Evolutionary conservation across 1,284 basidiomycete species (phyloP).

Genomic region (Austroboletus novae-zelandiae): DNA sequence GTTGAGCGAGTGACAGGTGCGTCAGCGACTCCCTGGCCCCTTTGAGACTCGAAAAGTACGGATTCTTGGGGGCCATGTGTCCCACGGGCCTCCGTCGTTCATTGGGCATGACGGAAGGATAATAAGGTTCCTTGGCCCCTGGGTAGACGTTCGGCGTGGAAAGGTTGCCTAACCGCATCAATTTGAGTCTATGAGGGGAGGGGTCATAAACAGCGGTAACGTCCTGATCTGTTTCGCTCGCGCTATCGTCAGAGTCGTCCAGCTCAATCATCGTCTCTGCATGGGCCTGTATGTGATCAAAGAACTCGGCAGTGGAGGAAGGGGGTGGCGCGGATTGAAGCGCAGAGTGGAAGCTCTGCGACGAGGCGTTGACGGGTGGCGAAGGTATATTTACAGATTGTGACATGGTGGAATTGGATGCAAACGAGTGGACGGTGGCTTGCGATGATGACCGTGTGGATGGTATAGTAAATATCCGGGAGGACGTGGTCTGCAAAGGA

Average conservation of each 20-base stretch:
- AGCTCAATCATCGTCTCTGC: constrained; percentile 71
- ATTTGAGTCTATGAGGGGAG: constrained; percentile 31
- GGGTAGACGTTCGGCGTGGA: constrained; percentile 34
- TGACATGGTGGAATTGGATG: constrained; percentile 29
- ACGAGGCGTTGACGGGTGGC: constrained; percentile 38
- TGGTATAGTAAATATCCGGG: constrained; percentile 21
- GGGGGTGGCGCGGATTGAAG: constrained; percentile 55
- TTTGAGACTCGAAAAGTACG: constrained; percentile 35
- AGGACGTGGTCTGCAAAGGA: constrained; percentile 18
- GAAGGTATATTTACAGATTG: constrained; percentile 23
- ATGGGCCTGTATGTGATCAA: constrained; percentile 67
- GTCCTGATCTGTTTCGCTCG: constrained; percentile 32
- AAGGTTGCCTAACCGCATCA: constrained; percentile 43
- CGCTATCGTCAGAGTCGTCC: constrained; percentile 42
- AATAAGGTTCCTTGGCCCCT: constrained; percentile 29
- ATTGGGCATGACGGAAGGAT: constrained; percentile 27
- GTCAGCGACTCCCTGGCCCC: constrained; percentile 28
- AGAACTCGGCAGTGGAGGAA: constrained; percentile 65
- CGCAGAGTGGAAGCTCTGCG: constrained; percentile 37
- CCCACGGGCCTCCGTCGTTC: constrained; percentile 38
- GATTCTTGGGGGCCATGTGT: constrained; percentile 28
- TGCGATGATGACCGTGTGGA: constrained; percentile 28
- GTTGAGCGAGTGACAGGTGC: constrained; percentile 31
- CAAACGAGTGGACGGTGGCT: constrained; percentile 29
- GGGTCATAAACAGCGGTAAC: constrained; percentile 27